phyloP scores from a whole-genome alignment of 805 yeast genomes.

The Scheffersomyces spartinae region DNA sequence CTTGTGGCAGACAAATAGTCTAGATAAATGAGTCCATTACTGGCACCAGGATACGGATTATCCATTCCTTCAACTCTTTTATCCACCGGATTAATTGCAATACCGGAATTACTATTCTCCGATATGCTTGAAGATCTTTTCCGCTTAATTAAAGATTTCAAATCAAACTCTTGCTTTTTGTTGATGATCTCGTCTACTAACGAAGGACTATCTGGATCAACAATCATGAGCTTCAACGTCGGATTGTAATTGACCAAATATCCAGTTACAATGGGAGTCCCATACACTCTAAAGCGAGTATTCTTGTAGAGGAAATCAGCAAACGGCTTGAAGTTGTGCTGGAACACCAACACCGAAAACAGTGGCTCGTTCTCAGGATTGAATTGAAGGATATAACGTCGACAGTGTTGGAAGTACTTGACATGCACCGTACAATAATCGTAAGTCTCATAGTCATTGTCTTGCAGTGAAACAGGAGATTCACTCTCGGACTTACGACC shows the following conservation, averaged over 20 bases:
- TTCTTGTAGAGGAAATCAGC: constrained; percentile 25
- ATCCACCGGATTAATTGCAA: too few relatives aligned
- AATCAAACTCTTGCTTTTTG: constrained; percentile 14
- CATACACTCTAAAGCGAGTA: constrained; percentile 27
- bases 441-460: constrained; percentile 21
- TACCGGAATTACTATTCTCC: too few relatives aligned
- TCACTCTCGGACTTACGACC: too few relatives aligned
- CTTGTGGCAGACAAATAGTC: too few relatives aligned
- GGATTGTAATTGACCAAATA: constrained; percentile 20
- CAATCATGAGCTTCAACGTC: constrained; percentile 17
- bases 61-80: too few relatives aligned
- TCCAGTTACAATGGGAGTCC: constrained; percentile 20
- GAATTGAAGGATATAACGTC: constrained; percentile 20
- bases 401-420: constrained; percentile 15
- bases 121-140: constrained; percentile 2
- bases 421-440: constrained; percentile 20
- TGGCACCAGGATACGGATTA: too few relatives aligned
- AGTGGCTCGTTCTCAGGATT: constrained; percentile 7
- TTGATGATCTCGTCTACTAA: constrained; percentile 24
- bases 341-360: constrained; percentile 20
- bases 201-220: constrained; percentile 24
- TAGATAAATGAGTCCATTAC: too few relatives aligned
- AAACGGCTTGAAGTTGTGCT: constrained; percentile 24
- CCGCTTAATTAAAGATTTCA: constrained; percentile 9
- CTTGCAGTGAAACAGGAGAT: too few relatives aligned